A percentile compares a stretch with the other conserved stretches of the same genome.
These are phyloP conservation scores for Nothophoma quercina DNA, from an alignment of 2,329 filamentous ascomycete species.

Conservation along the genomic window DNA sequence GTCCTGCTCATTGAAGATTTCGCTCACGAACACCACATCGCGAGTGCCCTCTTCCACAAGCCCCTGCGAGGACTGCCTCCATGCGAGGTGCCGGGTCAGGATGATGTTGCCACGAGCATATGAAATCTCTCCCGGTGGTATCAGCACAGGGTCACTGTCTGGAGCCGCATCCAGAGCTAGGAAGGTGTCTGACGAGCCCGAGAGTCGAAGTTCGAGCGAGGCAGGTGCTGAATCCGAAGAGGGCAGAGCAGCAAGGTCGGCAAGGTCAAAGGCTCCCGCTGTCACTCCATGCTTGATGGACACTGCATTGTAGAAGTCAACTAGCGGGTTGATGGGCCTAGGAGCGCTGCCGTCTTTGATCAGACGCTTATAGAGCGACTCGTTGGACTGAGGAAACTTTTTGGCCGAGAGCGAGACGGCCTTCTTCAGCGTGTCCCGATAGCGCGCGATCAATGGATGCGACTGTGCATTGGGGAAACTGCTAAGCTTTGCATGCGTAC, in stretches of 20 bases:
- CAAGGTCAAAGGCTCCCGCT: neutral
- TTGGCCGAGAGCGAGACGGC: neutral
- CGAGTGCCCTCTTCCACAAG: neutral
- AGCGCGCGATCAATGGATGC: neutral
- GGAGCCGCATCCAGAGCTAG: neutral
- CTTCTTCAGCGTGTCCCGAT: neutral
- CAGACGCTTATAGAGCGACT: neutral
- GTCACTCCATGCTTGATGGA: neutral
- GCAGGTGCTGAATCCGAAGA: neutral
- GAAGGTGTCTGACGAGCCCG: neutral
- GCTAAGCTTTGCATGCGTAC: neutral
- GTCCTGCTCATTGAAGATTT: neutral
- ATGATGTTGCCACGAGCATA: neutral
- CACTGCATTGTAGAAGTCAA: constrained; percentile 1
- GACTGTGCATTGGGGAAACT: neutral
- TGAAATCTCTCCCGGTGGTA: neutral
- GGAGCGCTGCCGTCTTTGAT: neutral
- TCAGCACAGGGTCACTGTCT: neutral
- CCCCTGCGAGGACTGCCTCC: neutral
- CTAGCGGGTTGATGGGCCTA: neutral
- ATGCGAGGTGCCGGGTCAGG: neutral
- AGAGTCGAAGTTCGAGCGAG: neutral
- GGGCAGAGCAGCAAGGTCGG: neutral
- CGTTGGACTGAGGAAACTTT: neutral
- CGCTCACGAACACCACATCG: neutral